Conservation (phyloP, 2,329 filamentous ascomycete genomes). For the Colletotrichum chlorophyti region DNA sequence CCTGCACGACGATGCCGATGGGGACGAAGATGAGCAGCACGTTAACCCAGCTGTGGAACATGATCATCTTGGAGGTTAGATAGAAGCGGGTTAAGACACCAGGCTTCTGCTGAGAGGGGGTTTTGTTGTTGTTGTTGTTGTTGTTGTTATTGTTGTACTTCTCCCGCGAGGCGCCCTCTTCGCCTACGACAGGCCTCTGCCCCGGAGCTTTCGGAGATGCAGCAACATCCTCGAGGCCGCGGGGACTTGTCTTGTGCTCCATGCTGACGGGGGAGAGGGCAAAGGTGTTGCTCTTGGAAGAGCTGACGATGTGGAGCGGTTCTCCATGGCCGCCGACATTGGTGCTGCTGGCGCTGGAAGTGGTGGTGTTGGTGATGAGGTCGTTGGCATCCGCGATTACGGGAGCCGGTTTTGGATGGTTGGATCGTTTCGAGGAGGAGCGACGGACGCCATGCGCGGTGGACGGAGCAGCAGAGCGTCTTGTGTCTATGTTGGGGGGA, state of each 20-base stretch:
- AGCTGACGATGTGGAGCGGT: slow-evolving; percentile 27
- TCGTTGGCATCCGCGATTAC: slow-evolving; percentile 25
- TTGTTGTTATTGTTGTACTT: slow-evolving; percentile 20
- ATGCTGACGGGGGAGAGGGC: slow-evolving; percentile 1
- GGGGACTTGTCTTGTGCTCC: slow-evolving; percentile 4
- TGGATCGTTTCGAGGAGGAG: slow-evolving; percentile 45
- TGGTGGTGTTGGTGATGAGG: slow-evolving; percentile 27
- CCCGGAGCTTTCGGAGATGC: slow-evolving; percentile 58
- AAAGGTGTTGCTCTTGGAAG: slow-evolving; percentile 36
- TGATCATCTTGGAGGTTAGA: slow-evolving; percentile 48
- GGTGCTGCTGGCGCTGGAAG: slow-evolving; percentile 15
- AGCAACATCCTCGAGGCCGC: slow-evolving; percentile 9
- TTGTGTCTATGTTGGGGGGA: slow-evolving; percentile 62
- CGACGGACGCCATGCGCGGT: slow-evolving; percentile 60
- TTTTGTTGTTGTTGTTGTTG: slow-evolving; percentile 33
- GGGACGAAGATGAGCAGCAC: slow-evolving; percentile 80
- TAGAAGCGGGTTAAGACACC: slow-evolving; percentile 23
- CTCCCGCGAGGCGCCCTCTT: slow-evolving; percentile 30
- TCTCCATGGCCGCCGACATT: slow-evolving; percentile 29
- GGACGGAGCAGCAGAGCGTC: slow-evolving; percentile 61
- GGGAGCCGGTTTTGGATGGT: slow-evolving; percentile 40
- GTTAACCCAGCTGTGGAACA: slow-evolving; percentile 81
- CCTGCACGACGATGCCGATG: slow-evolving; percentile 72
- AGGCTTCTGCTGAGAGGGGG: slow-evolving; percentile 16
- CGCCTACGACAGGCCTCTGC: slow-evolving; percentile 63